A percentile compares a stretch with the other conserved stretches of the same genome.
These are phyloP conservation scores for Oryza nivara DNA, from an alignment of 176 grass and related monocot genomes.

Conservation along the genomic window DNA sequence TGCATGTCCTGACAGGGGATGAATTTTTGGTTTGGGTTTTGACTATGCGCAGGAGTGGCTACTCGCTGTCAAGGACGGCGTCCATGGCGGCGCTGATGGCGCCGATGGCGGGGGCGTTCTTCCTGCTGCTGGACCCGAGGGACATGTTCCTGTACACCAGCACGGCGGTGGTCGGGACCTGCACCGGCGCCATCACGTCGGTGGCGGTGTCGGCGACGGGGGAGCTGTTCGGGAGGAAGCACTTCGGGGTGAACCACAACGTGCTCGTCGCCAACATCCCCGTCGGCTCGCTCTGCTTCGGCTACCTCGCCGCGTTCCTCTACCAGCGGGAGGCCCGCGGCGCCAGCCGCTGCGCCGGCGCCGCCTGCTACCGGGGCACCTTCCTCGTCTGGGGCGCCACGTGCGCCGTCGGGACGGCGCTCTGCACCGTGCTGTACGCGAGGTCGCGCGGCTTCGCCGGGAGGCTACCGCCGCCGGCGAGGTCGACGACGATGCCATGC, in stretches of 20 bases:
- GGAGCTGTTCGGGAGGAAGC: slow-evolving; percentile 84
- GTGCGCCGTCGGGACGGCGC: slow-evolving; percentile 63
- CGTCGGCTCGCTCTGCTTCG: slow-evolving; percentile 84
- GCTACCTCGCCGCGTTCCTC: slow-evolving; percentile 75
- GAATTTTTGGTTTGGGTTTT: neutral
- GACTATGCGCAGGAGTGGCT: slow-evolving; percentile 52
- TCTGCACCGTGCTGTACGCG: slow-evolving; percentile 69
- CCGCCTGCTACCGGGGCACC: slow-evolving; percentile 65
- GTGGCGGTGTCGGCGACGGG: slow-evolving; percentile 80
- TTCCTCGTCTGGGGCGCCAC: slow-evolving; percentile 76
- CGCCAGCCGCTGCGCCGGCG: slow-evolving; percentile 55
- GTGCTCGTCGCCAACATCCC: slow-evolving; percentile 91
- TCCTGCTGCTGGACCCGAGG: slow-evolving; percentile 63
- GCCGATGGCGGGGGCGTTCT: slow-evolving; percentile 76
- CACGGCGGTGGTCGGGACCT: slow-evolving; percentile 79
- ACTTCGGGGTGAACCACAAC: slow-evolving; percentile 99
- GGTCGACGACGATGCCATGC: neutral
- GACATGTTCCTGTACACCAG: slow-evolving; percentile 60
- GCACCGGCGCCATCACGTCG: slow-evolving; percentile 92
- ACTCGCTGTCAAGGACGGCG: slow-evolving; percentile 63
- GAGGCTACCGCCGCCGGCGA: slow-evolving; percentile 22
- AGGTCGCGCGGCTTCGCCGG: slow-evolving; percentile 42
- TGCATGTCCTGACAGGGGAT: neutral
- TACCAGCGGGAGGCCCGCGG: slow-evolving; percentile 65
- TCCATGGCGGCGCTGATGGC: slow-evolving; percentile 91